Percentiles rank a stretch among this genome's conserved stretches.
phyloP scores from a whole-genome alignment of 352 stramenopile species.

The Globisporangium apiculatum region DNA sequence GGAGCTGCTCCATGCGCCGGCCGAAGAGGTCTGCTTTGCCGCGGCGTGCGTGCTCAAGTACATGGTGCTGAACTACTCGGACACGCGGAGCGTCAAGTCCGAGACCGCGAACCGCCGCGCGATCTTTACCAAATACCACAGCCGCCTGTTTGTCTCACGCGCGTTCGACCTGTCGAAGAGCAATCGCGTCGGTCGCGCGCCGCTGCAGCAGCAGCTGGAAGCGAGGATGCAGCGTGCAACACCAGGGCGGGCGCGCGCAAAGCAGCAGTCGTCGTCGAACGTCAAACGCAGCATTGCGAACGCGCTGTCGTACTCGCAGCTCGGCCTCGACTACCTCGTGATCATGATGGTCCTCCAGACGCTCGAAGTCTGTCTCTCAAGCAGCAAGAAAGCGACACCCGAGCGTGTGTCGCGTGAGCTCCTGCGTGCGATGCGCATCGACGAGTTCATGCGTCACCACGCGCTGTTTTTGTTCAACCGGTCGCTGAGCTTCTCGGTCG shows the following conservation, averaged over 20 bases:
- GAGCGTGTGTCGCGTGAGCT: constrained; percentile 69
- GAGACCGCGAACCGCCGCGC: constrained; percentile 77
- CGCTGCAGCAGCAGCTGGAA: constrained; percentile 23
- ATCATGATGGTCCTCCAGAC: constrained; percentile 72
- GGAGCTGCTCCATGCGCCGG: constrained; percentile 79
- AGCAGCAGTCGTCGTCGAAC: constrained; percentile 29
- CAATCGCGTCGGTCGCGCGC: constrained; percentile 55
- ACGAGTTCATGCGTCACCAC: constrained; percentile 83
- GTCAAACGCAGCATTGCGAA: constrained; percentile 72
- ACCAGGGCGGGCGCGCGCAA: constrained; percentile 8
- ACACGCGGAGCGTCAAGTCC: constrained; percentile 78
- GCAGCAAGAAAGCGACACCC: constrained; percentile 78
- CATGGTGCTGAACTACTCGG: constrained; percentile 89
- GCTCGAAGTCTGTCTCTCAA: constrained; percentile 80
- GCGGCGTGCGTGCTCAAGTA: constrained; percentile 82
- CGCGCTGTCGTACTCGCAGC: constrained; percentile 70
- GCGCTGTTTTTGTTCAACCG: constrained; percentile 81
- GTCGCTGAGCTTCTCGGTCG: constrained; percentile 80
- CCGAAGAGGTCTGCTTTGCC: constrained; percentile 82
- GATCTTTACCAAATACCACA: constrained; percentile 82
- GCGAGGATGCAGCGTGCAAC: neutral
- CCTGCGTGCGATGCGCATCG: constrained; percentile 76
- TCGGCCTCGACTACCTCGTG: constrained; percentile 78
- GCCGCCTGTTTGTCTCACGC: constrained; percentile 72
- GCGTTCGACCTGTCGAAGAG: constrained; percentile 74